Base-by-base conservation (phyloP, 805 yeast genomes). In the Candida gorgasii region DNA sequence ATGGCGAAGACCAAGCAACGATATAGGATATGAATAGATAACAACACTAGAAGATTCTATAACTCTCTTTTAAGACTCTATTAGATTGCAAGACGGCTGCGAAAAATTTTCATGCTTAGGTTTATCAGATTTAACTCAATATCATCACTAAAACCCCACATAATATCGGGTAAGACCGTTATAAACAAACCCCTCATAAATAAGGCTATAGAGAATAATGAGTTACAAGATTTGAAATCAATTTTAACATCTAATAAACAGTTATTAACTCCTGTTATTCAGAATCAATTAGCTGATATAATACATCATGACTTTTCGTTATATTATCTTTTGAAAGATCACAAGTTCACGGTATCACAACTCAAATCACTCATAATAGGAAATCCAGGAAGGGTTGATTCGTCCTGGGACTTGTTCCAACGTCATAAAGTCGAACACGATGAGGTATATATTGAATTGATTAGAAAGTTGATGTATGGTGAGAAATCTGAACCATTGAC, bases 301-400 rank as follows among this genome's bases (percentile, higher is more conserved):
- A 50, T 64, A 27, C 42, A 48, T 17, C 46, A 49, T 8, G 62
- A 53, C 11, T 65, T 60, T 36, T 62, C 71, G 11, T 44, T 57
- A 22, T 65, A 59, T 45, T 59, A 54, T 50, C 46, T 59, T 14
- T 50, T 54, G 20, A 47, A 52, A 15, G 49, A 46, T 14, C 50
- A 47, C 15, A 35, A 48, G 8, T 55, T 48, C 39, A 43, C 46
- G 15, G 29, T 31, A 9, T 46, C 42, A 8, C 50, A 58, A 5
- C 43, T 58, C 5, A 18, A 38, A 8, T 37, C 45, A 42, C 58
- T 77, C 18, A 61, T 77, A 5, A 54, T 55, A 23, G 46, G 62
- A 30, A 79, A 79, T 47, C 81, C 82, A 2, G 83, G 82, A 9
- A 61, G 84, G 43, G 82, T 73, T 1, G 60, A 61, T 38, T 58